Evolutionary conservation across 495 filamentous ascomycete genomes (phyloP).

Genomic region (Tuber umbilicatum): DNA sequence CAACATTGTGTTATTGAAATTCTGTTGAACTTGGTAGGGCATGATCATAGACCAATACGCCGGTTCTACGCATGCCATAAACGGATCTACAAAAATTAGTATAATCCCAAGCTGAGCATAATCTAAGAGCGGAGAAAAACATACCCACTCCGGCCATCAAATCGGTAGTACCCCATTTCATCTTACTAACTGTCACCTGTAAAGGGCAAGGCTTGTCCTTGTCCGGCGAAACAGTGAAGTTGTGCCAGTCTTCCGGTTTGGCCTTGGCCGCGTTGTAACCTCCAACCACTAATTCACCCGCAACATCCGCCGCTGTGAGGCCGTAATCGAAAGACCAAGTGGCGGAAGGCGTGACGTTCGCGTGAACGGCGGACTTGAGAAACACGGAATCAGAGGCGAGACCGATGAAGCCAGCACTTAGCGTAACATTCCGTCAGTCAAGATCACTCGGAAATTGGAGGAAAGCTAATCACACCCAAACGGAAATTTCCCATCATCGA

Average conservation of each 20-base stretch:
- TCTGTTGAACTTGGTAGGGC: conserved; percentile 28
- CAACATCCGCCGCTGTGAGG: background rate
- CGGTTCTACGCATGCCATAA: conserved; percentile 39
- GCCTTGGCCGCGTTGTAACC: conserved; percentile 36
- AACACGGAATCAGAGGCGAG: conserved; percentile 34
- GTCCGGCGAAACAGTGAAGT: conserved; percentile 31
- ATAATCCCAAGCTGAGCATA: conserved; percentile 5
- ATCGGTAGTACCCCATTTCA: conserved; percentile 28
- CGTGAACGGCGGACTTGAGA: conserved; percentile 21
- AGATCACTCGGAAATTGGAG: background rate
- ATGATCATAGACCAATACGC: conserved; percentile 39
- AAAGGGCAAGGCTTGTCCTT: conserved; percentile 36
- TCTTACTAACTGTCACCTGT: conserved; percentile 27
- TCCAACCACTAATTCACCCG: conserved; percentile 33
- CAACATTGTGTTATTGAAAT: conserved; percentile 38
- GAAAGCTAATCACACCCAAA: conserved; percentile 31
- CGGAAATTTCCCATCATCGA: conserved; percentile 28
- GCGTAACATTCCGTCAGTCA: conserved; percentile 2
- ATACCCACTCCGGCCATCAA: conserved; percentile 30
- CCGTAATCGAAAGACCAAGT: conserved; percentile 37
- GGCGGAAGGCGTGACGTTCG: conserved; percentile 19
- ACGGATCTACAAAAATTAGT: conserved; percentile 11
- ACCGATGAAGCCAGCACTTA: conserved; percentile 33
- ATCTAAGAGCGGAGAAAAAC: background rate
- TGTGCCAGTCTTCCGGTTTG: conserved; percentile 13